Evolutionary conservation across 768 basidiomycete species (phyloP).

Genomic region (Serpula lacrymans): DNA sequence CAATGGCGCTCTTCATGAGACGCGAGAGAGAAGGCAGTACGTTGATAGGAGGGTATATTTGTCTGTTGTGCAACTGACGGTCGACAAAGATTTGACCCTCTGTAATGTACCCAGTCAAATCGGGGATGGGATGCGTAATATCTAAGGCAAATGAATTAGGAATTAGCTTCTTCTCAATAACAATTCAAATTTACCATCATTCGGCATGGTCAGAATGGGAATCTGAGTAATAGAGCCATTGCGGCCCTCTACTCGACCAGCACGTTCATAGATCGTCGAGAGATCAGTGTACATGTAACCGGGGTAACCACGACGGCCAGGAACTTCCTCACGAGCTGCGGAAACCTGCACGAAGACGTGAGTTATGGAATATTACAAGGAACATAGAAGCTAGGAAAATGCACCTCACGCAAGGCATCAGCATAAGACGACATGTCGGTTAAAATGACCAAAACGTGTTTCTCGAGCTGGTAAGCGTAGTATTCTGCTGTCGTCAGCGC

Average conservation of each 20-base stretch:
- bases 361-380: slow-evolving; percentile 6
- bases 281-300: slow-evolving; percentile 99
- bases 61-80: slow-evolving; percentile 92
- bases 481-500: slow-evolving; percentile 98
- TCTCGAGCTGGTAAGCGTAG: slow-evolving; percentile 99
- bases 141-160: slow-evolving; percentile 49
- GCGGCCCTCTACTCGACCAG: slow-evolving; percentile 94
- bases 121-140: slow-evolving; percentile 99
- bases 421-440: slow-evolving; percentile 99
- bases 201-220: slow-evolving; percentile 99
- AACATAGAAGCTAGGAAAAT: slow-evolving; percentile 26
- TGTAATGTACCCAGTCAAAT: slow-evolving; percentile 98
- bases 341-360: slow-evolving; percentile 53
- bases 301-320: slow-evolving; percentile 97
- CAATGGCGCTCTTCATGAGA: slow-evolving; percentile 99
- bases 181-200: slow-evolving; percentile 71
- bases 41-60: slow-evolving; percentile 99
- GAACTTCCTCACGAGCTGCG: slow-evolving; percentile 98
- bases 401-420: slow-evolving; percentile 89
- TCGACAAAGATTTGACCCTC: slow-evolving; percentile 99
- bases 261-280: slow-evolving; percentile 99
- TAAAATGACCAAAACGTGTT: slow-evolving; percentile 98
- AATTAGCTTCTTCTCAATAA: slow-evolving; percentile 8
- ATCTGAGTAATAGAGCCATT: slow-evolving; percentile 99
- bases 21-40: slow-evolving; percentile 97